Evolutionary conservation across 306 rosid species (phyloP).

Genomic region (Ziziphus jujuba): DNA sequence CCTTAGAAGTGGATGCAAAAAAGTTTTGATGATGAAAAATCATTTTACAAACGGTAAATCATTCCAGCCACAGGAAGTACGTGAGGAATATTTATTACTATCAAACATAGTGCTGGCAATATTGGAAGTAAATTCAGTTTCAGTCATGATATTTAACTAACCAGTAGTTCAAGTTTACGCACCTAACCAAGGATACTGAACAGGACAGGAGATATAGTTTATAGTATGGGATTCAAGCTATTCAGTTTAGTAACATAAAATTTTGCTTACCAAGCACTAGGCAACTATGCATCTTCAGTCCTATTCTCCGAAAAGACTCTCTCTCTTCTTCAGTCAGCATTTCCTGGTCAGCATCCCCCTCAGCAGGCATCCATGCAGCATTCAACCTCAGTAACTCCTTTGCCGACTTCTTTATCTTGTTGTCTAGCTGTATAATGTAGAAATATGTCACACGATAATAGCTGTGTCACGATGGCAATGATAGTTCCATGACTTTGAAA

Average conservation of each 20-base stretch:
- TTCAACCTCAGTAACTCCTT: constrained; percentile 57
- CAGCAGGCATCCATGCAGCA: constrained; percentile 54
- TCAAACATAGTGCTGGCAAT: neutral
- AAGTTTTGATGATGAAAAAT: neutral
- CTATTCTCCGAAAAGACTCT: constrained; percentile 62
- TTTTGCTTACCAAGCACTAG: constrained; percentile 60
- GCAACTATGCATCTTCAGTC: constrained; percentile 59
- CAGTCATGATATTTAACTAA: neutral
- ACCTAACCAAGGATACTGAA: neutral
- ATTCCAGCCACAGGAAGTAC: neutral
- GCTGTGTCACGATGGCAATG: neutral
- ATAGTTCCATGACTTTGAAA: constrained; percentile 13
- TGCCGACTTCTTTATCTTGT: constrained; percentile 59
- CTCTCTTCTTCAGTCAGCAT: constrained; percentile 76
- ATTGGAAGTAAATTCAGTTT: constrained; percentile 1
- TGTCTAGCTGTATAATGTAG: constrained; percentile 53
- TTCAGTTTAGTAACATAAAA: constrained; percentile 9
- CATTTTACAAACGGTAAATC: neutral
- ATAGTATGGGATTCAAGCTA: constrained; percentile 8
- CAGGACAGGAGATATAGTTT: neutral
- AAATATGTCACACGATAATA: neutral
- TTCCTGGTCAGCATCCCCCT: constrained; percentile 61
- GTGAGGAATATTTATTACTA: neutral
- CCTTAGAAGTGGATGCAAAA: no score
- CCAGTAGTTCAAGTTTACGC: neutral